A percentile compares a stretch with the other conserved stretches of the same genome.
Conservation (phyloP, 192 early-diverging fungal genomes). For the Coemansia sp. region DNA sequence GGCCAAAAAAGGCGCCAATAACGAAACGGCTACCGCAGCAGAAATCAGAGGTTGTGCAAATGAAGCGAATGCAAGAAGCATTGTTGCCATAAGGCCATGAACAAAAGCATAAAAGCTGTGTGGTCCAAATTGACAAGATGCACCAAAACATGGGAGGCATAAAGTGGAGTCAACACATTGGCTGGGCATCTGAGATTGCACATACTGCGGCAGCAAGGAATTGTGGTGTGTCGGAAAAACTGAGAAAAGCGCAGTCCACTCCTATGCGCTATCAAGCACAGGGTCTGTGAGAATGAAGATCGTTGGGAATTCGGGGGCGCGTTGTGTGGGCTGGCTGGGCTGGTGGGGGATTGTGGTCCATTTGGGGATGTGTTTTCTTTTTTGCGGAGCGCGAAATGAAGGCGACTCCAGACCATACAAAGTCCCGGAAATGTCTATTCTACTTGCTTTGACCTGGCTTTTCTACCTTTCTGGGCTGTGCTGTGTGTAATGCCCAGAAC, state of each 20-base stretch:
- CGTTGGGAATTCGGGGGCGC: neutral
- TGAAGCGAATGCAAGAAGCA: no score
- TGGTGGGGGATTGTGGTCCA: neutral
- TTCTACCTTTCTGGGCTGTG: neutral
- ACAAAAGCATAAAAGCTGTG: no score
- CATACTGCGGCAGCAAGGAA: neutral
- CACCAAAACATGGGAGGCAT: no score
- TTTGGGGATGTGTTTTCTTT: neutral
- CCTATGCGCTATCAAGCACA: neutral
- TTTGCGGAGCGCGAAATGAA: slow-evolving; percentile 6
- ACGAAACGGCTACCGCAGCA: neutral
- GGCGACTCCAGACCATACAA: neutral
- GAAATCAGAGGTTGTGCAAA: neutral
- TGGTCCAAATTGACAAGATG: no score
- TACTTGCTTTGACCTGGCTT: neutral
- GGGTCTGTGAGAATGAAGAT: neutral
- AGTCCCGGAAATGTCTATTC: neutral
- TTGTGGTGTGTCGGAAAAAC: neutral
- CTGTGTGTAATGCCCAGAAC: neutral
- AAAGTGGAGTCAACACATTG: no score
- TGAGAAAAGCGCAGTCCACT: neutral
- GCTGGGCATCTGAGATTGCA: neutral
- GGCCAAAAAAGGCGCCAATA: neutral
- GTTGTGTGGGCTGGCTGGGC: neutral
- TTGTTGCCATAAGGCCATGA: no score